Conservation (phyloP, 2,329 filamentous ascomycete genomes). For the Fusarium incarnatum region DNA sequence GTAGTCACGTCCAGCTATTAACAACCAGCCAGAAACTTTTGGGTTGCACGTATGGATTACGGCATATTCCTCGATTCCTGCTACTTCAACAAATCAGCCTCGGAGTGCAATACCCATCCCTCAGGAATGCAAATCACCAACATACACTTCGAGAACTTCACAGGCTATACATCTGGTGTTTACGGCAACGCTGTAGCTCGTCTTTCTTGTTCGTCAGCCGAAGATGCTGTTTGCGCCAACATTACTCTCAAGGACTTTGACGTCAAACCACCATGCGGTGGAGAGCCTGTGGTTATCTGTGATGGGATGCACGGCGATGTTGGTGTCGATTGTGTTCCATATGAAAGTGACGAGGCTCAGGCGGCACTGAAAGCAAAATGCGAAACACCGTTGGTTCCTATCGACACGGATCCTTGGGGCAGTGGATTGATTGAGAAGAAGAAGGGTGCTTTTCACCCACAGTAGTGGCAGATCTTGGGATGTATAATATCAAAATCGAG, state of each 20-base stretch:
- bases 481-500: neutral
- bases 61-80: slow-evolving; percentile 42
- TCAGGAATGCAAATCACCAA: slow-evolving; percentile 45
- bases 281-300: slow-evolving; percentile 36
- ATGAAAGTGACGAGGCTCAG: slow-evolving; percentile 22
- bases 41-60: slow-evolving; percentile 44
- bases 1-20: neutral
- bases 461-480: neutral
- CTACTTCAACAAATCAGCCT: slow-evolving; percentile 41
- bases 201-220: slow-evolving; percentile 39
- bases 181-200: slow-evolving; percentile 39
- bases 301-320: slow-evolving; percentile 39
- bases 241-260: slow-evolving; percentile 43
- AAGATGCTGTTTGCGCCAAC: slow-evolving; percentile 43
- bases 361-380: slow-evolving; percentile 19
- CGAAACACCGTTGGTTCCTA: slow-evolving; percentile 13
- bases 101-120: slow-evolving; percentile 22
- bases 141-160: slow-evolving; percentile 44
- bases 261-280: slow-evolving; percentile 39
- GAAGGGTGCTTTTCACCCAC: slow-evolving; percentile 12
- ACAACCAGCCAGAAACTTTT: slow-evolving; percentile 35
- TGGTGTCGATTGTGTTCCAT: slow-evolving; percentile 39
- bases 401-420: slow-evolving; percentile 26
- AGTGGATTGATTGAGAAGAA: slow-evolving; percentile 14
- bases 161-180: slow-evolving; percentile 41